These are phyloP conservation scores for Stemphylium beticola DNA, from an alignment of 2,329 filamentous ascomycete species.

Conservation along the genomic window DNA sequence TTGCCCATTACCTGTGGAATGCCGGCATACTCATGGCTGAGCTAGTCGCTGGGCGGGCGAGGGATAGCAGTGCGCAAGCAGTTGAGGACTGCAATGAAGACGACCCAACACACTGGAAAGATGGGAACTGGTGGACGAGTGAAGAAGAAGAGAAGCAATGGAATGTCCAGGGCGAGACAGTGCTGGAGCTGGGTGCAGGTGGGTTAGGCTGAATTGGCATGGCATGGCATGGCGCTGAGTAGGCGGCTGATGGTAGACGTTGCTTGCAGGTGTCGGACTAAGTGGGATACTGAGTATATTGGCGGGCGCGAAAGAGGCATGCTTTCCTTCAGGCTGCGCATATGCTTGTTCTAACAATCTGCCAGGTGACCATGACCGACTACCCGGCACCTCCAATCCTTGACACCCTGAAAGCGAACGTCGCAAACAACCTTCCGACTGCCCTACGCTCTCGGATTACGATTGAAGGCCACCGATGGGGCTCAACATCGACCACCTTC, in stretches of 20 bases:
- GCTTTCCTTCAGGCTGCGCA: neutral
- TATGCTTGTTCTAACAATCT: neutral
- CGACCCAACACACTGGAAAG: constrained; percentile 15
- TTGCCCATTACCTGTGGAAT: constrained; percentile 79
- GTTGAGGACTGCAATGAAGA: neutral
- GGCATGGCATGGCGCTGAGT: constrained; percentile 9
- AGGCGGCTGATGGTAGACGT: constrained; percentile 35
- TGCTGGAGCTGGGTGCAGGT: constrained; percentile 73
- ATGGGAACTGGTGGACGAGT: constrained; percentile 42
- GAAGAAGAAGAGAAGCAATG: constrained; percentile 45
- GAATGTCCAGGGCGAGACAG: constrained; percentile 58
- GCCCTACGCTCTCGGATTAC: constrained; percentile 46
- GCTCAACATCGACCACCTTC: constrained; percentile 56
- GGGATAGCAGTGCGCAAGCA: constrained; percentile 1
- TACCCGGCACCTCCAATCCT: constrained; percentile 70
- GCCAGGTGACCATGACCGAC: constrained; percentile 66
- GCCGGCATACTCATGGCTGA: constrained; percentile 58
- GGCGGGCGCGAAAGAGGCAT: constrained; percentile 53
- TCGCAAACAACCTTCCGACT: constrained; percentile 58
- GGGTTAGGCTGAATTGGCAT: constrained; percentile 52
- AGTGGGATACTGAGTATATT: constrained; percentile 55
- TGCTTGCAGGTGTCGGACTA: constrained; percentile 51
- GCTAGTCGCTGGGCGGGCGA: constrained; percentile 45
- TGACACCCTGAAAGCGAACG: constrained; percentile 64
- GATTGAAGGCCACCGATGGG: constrained; percentile 71